phyloP scores from a whole-genome alignment of 2,329 filamentous ascomycete genomes.

The Aspergillus sclerotialis region DNA sequence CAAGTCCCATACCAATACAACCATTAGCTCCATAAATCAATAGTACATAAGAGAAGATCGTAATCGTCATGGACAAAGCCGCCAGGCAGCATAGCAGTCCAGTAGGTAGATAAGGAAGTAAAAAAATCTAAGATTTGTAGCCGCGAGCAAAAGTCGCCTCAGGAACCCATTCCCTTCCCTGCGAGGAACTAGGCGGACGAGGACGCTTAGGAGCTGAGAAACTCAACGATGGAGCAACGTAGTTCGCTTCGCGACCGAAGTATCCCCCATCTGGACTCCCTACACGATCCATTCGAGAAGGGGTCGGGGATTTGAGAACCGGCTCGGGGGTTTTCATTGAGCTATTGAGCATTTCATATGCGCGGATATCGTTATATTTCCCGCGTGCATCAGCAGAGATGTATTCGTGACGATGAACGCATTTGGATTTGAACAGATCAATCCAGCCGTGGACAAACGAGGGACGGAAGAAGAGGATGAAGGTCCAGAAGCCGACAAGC shows the following conservation, averaged over 20 bases:
- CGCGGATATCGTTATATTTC: constrained; percentile 56
- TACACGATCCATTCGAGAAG: not conserved
- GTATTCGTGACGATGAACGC: constrained; percentile 63
- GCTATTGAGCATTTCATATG: constrained; percentile 68
- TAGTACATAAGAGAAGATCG: too few species aligned
- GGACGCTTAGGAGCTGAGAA: not conserved
- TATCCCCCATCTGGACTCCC: not conserved
- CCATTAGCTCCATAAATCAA: too few species aligned
- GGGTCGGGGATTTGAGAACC: constrained; percentile 20
- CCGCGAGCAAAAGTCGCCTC: not conserved
- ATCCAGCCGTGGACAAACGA: constrained; percentile 83
- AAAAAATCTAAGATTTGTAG: too few species aligned
- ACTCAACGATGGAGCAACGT: not conserved
- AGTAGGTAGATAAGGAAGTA: too few species aligned
- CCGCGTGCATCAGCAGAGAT: constrained; percentile 76
- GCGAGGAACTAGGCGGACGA: not conserved
- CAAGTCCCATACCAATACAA: too few species aligned
- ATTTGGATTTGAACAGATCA: constrained; percentile 51
- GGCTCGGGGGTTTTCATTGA: constrained; percentile 29
- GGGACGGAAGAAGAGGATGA: constrained; percentile 72
- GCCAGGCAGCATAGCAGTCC: too few species aligned
- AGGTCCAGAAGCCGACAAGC: constrained; percentile 78
- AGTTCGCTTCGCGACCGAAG: not conserved
- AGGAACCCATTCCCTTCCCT: not conserved
- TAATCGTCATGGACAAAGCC: too few species aligned